phyloP scores from a whole-genome alignment of 768 basidiomycete species.

The Auricularia sp. region DNA sequence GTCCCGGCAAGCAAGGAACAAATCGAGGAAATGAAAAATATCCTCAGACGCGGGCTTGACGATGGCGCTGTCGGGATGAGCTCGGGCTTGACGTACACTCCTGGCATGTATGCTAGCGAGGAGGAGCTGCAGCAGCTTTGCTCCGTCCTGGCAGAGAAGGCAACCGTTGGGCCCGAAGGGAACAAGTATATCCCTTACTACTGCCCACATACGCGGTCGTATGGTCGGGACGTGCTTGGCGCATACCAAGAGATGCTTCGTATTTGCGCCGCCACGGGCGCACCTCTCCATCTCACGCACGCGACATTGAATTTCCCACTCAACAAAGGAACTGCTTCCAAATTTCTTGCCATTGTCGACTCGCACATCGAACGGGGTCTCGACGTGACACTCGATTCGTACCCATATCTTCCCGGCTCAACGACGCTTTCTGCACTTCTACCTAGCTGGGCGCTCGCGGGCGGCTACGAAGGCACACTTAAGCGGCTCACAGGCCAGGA shows the following conservation, averaged over 20 bases:
- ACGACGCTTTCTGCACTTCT: constrained; percentile 20
- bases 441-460: constrained; percentile 20
- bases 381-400: constrained; percentile 21
- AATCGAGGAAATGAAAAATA: constrained; percentile 14
- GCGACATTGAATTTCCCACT: constrained; percentile 22
- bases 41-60: constrained; percentile 16
- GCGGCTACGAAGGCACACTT: constrained; percentile 11
- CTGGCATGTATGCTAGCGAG: constrained; percentile 24
- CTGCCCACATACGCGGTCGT: constrained; percentile 21
- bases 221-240: constrained; percentile 18
- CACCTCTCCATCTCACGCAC: constrained; percentile 23
- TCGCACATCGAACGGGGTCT: constrained; percentile 12
- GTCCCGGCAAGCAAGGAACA: constrained; percentile 13
- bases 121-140: constrained; percentile 19
- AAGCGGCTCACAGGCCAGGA: no score
- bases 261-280: constrained; percentile 16
- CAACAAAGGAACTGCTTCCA: constrained; percentile 17
- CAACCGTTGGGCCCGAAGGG: no score
- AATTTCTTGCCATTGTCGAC: constrained; percentile 18
- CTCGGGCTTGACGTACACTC: constrained; percentile 22
- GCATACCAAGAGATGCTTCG: constrained; percentile 21
- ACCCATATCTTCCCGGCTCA: constrained; percentile 22
- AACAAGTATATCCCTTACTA: constrained; percentile 19
- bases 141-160: constrained; percentile 10
- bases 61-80: constrained; percentile 23